These are phyloP conservation scores for Trichoderma oligosporum DNA, from an alignment of 2,329 filamentous ascomycete genomes.

Conservation along the genomic window DNA sequence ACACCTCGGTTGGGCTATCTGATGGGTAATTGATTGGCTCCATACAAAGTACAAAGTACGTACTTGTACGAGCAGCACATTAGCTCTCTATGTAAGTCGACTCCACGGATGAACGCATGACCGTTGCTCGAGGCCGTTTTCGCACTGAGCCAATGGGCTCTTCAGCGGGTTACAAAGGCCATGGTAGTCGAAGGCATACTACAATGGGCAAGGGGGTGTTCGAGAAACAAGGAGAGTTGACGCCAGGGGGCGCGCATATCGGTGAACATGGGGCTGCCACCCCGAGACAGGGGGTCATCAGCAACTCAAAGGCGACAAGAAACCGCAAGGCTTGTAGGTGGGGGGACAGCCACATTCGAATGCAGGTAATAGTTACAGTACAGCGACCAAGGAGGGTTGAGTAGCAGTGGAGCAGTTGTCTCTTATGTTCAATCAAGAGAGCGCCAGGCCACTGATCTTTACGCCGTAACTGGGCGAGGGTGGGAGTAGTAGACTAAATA, in stretches of 20 bases:
- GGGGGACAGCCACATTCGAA: constrained; percentile 18
- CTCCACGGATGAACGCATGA: constrained; percentile 51
- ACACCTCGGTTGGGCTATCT: constrained; percentile 41
- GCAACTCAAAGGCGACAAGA: constrained; percentile 17
- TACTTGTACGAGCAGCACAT: constrained; percentile 38
- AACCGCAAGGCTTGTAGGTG: constrained; percentile 17
- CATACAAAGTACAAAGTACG: not conserved
- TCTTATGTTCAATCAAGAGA: constrained; percentile 14
- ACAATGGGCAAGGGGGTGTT: constrained; percentile 8
- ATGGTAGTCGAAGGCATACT: constrained; percentile 17
- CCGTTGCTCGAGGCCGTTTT: constrained; percentile 43
- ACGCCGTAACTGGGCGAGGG: not conserved
- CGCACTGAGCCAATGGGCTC: constrained; percentile 39
- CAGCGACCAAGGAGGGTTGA: constrained; percentile 9
- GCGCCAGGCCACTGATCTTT: not conserved
- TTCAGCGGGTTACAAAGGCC: constrained; percentile 6
- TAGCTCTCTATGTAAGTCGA: constrained; percentile 43
- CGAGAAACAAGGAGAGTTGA: constrained; percentile 13
- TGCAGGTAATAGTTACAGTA: constrained; percentile 22
- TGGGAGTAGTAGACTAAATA: not conserved
- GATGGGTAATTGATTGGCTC: constrained; percentile 40
- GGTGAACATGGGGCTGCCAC: constrained; percentile 16
- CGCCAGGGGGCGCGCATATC: constrained; percentile 20
- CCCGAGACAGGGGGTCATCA: constrained; percentile 19
- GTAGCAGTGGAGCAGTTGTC: constrained; percentile 6